A percentile compares a stretch with the other conserved stretches of the same genome.
phyloP scores from a whole-genome alignment of 2,329 filamentous ascomycete genomes.

The Chalaropsis thielavioides region DNA sequence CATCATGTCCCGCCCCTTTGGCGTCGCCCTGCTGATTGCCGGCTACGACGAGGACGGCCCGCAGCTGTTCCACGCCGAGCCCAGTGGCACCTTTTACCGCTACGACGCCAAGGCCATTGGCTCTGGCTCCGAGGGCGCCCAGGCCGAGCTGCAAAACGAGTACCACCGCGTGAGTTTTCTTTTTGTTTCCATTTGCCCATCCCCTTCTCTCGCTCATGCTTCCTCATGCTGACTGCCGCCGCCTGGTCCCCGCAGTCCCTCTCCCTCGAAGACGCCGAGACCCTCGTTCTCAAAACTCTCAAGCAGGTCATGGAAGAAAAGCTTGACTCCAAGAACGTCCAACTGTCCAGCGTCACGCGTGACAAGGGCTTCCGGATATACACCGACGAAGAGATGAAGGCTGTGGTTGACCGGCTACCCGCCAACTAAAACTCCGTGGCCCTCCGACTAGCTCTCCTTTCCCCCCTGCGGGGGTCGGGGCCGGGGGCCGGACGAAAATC shows the following conservation, averaged over 20 bases:
- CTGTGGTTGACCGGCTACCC: slow-evolving; percentile 71
- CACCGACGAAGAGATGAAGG: slow-evolving; percentile 91
- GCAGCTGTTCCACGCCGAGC: slow-evolving; percentile 93
- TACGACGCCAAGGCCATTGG: slow-evolving; percentile 99
- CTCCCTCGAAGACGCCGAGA: slow-evolving; percentile 84
- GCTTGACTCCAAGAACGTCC: slow-evolving; percentile 95
- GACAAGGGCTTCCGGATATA: slow-evolving; percentile 98
- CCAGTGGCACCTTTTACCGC: slow-evolving; percentile 94
- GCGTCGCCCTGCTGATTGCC: slow-evolving; percentile 89
- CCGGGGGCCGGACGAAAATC: too few species aligned
- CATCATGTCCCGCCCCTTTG: slow-evolving; percentile 95
- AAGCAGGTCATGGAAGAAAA: slow-evolving; percentile 99
- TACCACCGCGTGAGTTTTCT: slow-evolving; percentile 62
- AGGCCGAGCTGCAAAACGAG: slow-evolving; percentile 95
- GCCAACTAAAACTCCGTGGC: slow-evolving; percentile 36
- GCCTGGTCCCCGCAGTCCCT: slow-evolving; percentile 47
- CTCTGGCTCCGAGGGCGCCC: slow-evolving; percentile 89
- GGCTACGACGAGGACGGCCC: slow-evolving; percentile 96
- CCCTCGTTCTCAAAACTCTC: slow-evolving; percentile 86
- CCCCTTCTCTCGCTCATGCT: not conserved
- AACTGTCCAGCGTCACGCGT: slow-evolving; percentile 93
- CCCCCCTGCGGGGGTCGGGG: too few species aligned
- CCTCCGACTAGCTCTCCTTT: too few species aligned
- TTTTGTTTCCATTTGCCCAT: not conserved
- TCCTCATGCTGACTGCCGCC: not conserved